phyloP scores from a whole-genome alignment of 2,329 filamentous ascomycete genomes.

The Rhynchosporium agropyri region DNA sequence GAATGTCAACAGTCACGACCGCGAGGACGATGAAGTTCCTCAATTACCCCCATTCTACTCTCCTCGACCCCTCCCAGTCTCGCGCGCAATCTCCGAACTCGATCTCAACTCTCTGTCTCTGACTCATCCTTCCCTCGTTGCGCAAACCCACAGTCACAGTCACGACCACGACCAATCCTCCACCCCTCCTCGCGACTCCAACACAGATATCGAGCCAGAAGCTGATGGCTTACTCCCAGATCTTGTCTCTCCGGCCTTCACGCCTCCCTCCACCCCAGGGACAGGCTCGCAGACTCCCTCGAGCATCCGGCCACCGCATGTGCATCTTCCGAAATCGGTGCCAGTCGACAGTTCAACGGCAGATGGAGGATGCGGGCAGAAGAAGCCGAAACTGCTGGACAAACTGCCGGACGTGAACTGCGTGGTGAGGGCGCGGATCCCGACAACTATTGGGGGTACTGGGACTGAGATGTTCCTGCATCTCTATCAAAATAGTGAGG shows the following conservation, averaged over 20 bases:
- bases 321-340: slow-evolving; percentile 26
- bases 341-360: slow-evolving; percentile 50
- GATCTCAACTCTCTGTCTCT: slow-evolving; percentile 37
- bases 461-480: slow-evolving; percentile 98
- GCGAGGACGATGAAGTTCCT: slow-evolving; percentile 34
- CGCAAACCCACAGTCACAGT: background rate
- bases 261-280: slow-evolving; percentile 67
- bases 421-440: slow-evolving; percentile 91
- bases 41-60: slow-evolving; percentile 43
- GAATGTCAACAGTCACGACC: slow-evolving; percentile 20
- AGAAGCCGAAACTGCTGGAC: slow-evolving; percentile 72
- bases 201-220: slow-evolving; percentile 20
- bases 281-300: slow-evolving; percentile 57
- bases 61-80: slow-evolving; percentile 42
- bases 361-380: slow-evolving; percentile 60
- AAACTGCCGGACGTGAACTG: slow-evolving; percentile 85
- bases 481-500: slow-evolving; percentile 87
- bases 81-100: slow-evolving; percentile 42
- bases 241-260: slow-evolving; percentile 85
- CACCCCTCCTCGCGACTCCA: slow-evolving; percentile 18
- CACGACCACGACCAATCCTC: background rate
- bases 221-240: slow-evolving; percentile 35
- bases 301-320: slow-evolving; percentile 38
- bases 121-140: slow-evolving; percentile 19
- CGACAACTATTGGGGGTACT: slow-evolving; percentile 65